Evolutionary conservation across 768 basidiomycete species (phyloP).

Genomic region (Agaricus subrufescens): DNA sequence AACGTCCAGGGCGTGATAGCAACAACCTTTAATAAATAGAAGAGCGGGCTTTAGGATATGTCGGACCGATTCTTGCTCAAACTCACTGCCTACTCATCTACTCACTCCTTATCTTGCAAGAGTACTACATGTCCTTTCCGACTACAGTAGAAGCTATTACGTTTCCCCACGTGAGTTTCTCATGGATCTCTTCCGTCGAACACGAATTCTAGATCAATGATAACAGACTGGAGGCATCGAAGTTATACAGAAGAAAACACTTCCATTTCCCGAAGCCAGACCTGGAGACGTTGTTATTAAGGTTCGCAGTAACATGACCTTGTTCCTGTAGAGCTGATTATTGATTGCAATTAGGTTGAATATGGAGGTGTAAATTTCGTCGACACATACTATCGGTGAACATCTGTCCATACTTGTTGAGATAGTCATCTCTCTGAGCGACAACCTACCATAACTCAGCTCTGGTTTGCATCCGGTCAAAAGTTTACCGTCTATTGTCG

Average conservation of each 20-base stretch:
- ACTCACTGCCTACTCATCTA: slow-evolving; percentile 4
- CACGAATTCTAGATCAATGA: not conserved
- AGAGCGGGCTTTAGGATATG: too few relatives aligned
- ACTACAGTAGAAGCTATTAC: slow-evolving; percentile 65
- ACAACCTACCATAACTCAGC: slow-evolving; percentile 23
- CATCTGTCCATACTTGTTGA: not conserved
- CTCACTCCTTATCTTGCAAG: slow-evolving; percentile 17
- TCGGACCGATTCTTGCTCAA: too few relatives aligned
- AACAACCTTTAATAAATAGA: too few relatives aligned
- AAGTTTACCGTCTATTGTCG: slow-evolving; percentile 62
- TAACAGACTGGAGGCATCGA: slow-evolving; percentile 66
- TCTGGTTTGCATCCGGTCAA: slow-evolving; percentile 60
- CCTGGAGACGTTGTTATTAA: slow-evolving; percentile 56
- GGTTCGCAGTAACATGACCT: slow-evolving; percentile 17
- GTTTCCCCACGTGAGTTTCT: slow-evolving; percentile 43
- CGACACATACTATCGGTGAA: slow-evolving; percentile 74
- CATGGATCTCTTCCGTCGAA: not conserved
- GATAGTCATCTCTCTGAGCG: not conserved
- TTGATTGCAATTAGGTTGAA: slow-evolving; percentile 45
- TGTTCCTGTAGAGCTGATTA: not conserved
- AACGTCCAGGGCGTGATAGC: too few relatives aligned
- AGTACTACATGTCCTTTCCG: slow-evolving; percentile 45
- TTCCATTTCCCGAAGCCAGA: slow-evolving; percentile 64
- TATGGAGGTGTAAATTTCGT: slow-evolving; percentile 86
- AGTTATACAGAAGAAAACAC: slow-evolving; percentile 60